A percentile compares a stretch with the other conserved stretches of the same genome.
phyloP scores from a whole-genome alignment of 1,284 basidiomycete species.

The Blastosporella zonata region DNA sequence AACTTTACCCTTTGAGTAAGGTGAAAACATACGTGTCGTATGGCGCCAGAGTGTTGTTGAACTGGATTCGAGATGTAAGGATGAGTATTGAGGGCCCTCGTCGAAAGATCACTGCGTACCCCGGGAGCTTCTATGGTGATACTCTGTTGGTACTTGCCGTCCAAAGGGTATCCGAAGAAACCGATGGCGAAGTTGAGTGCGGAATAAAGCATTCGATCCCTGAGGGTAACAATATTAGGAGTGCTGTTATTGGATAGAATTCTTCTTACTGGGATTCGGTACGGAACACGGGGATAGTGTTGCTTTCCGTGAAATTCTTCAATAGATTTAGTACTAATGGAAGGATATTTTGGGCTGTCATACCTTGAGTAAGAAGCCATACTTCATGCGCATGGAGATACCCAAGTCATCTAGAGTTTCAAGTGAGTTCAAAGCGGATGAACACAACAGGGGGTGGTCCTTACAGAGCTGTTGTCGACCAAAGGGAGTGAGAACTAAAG shows the following conservation, averaged over 20 bases:
- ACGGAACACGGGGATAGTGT: slow-evolving; percentile 79
- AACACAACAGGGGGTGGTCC: slow-evolving; percentile 22
- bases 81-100: no score
- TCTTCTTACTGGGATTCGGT: slow-evolving; percentile 76
- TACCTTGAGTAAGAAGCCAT: no score
- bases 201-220: slow-evolving; percentile 81
- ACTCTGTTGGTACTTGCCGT: slow-evolving; percentile 76
- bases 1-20: not conserved
- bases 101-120: slow-evolving; percentile 35
- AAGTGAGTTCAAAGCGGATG: slow-evolving; percentile 2
- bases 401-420: slow-evolving; percentile 59
- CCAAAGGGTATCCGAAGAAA: slow-evolving; percentile 82
- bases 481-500: slow-evolving; percentile 72
- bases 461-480: slow-evolving; percentile 77
- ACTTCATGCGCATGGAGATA: slow-evolving; percentile 72
- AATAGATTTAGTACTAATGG: slow-evolving; percentile 3
- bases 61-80: slow-evolving; percentile 37
- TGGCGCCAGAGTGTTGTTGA: slow-evolving; percentile 79
- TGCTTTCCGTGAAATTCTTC: slow-evolving; percentile 72
- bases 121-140: slow-evolving; percentile 72
- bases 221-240: slow-evolving; percentile 21
- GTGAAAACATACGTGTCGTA: slow-evolving; percentile 54
- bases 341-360: no score
- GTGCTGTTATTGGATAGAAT: not conserved
- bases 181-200: slow-evolving; percentile 84